phyloP scores from a whole-genome alignment of 2,329 filamentous ascomycete species.

The Aspergillus cejpii region DNA sequence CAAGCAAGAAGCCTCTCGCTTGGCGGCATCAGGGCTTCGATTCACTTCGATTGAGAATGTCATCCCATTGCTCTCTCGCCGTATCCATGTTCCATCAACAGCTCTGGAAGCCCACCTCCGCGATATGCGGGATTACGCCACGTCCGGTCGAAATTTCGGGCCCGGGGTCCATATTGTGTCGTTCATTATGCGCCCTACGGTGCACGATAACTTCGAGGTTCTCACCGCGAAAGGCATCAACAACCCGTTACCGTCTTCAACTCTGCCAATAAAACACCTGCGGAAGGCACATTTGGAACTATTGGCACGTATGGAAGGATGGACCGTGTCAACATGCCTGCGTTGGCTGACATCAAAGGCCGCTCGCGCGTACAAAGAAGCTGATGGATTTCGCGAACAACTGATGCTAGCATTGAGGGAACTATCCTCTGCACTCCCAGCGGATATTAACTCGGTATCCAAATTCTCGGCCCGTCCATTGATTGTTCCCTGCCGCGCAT shows the following conservation, averaged over 20 bases:
- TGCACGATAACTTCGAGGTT: constrained; percentile 57
- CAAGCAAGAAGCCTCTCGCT: constrained; percentile 53
- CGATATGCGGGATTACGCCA: constrained; percentile 56
- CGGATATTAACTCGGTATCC: constrained; percentile 29
- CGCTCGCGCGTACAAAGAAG: constrained; percentile 18
- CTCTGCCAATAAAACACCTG: constrained; percentile 49
- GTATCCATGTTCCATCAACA: constrained; percentile 63
- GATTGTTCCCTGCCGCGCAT: constrained; percentile 31
- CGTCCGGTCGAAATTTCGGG: constrained; percentile 24
- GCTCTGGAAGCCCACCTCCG: constrained; percentile 57
- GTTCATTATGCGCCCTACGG: constrained; percentile 42
- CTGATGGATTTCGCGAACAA: constrained; percentile 41
- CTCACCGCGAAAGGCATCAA: constrained; percentile 52
- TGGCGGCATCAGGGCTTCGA: constrained; percentile 68
- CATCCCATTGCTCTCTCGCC: constrained; percentile 59
- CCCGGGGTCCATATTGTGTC: constrained; percentile 40
- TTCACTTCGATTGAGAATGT: constrained; percentile 68
- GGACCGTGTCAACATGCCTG: constrained; percentile 33
- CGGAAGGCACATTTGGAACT: constrained; percentile 52
- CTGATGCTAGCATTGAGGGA: constrained; percentile 38
- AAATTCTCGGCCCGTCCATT: constrained; percentile 36
- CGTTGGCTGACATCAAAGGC: constrained; percentile 29
- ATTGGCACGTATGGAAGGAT: constrained; percentile 40
- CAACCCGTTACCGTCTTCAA: constrained; percentile 56
- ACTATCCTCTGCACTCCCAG: constrained; percentile 40